These are phyloP conservation scores for Groenewaldozyma salmanticensis DNA, from an alignment of 805 yeast species.

Conservation along the genomic window DNA sequence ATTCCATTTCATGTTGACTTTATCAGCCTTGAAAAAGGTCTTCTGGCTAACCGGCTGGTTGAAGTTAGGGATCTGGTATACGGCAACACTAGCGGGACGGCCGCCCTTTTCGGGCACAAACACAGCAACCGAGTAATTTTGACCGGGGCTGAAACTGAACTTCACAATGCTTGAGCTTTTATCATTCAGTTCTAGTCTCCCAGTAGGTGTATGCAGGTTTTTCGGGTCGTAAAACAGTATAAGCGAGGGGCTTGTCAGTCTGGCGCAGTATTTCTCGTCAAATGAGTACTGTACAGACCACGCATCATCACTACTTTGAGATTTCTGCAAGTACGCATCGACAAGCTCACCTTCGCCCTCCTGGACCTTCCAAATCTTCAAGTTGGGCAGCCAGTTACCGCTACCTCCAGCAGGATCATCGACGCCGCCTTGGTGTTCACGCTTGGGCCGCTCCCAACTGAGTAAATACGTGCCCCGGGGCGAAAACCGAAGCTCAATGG, in stretches of 20 bases:
- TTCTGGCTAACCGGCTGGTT: constrained; percentile 74
- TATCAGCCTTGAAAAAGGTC: constrained; percentile 90
- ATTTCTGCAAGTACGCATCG: neutral
- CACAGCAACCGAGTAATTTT: constrained; percentile 80
- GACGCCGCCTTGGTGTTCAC: no score
- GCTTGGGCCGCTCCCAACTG: constrained; percentile 83
- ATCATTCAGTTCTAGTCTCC: constrained; percentile 41
- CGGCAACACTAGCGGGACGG: constrained; percentile 79
- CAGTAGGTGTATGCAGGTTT: constrained; percentile 37
- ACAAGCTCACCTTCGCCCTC: constrained; percentile 50
- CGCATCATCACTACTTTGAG: constrained; percentile 28
- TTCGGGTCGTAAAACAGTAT: constrained; percentile 57
- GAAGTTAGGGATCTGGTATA: constrained; percentile 71
- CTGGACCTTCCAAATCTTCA: constrained; percentile 66
- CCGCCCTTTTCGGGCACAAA: constrained; percentile 82
- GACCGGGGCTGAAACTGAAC: constrained; percentile 76
- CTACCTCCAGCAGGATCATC: no score
- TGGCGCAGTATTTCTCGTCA: constrained; percentile 66
- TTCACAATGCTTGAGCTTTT: constrained; percentile 39
- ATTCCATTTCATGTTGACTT: constrained; percentile 90
- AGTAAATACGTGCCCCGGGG: constrained; percentile 75
- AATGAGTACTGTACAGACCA: constrained; percentile 86
- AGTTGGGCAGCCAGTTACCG: constrained; percentile 71
- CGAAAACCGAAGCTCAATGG: constrained; percentile 78
- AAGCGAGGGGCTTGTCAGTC: constrained; percentile 45